Evolutionary conservation across 352 stramenopile species (phyloP).

Genomic region (Phytopythium chamaehyphon): DNA sequence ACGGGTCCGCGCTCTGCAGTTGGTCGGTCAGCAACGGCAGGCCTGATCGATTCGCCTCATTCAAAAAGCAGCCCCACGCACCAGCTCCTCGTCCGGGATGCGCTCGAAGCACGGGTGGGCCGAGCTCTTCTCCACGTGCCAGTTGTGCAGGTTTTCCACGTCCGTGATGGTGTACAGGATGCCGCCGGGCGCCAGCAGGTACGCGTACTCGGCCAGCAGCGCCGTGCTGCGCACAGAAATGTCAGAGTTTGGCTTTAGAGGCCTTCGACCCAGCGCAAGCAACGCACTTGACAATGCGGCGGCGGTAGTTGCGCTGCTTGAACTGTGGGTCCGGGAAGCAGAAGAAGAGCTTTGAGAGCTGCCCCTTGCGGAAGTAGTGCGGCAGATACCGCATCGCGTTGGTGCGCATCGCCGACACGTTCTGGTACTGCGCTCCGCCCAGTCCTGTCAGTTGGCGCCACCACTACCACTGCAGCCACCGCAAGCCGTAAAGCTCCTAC

Average conservation of each 20-base stretch:
- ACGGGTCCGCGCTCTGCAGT: slow-evolving; percentile 82
- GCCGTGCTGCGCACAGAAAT: slow-evolving; percentile 48
- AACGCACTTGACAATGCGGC: slow-evolving; percentile 87
- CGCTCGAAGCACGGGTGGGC: slow-evolving; percentile 92
- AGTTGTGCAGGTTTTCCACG: slow-evolving; percentile 97
- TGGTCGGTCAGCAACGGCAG: not conserved
- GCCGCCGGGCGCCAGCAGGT: slow-evolving; percentile 89
- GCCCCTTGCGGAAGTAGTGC: slow-evolving; percentile 81
- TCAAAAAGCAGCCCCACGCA: slow-evolving; percentile 14
- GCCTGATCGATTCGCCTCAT: too few species aligned
- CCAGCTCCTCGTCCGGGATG: slow-evolving; percentile 85
- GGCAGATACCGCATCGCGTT: slow-evolving; percentile 95
- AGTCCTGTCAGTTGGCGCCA: not conserved
- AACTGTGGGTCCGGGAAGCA: slow-evolving; percentile 99
- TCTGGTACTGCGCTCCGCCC: slow-evolving; percentile 81
- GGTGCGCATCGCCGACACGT: slow-evolving; percentile 93
- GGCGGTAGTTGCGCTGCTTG: slow-evolving; percentile 97
- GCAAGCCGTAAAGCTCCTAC: slow-evolving; percentile 9
- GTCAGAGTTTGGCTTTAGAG: not conserved
- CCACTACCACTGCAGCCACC: not conserved
- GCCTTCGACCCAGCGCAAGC: not conserved
- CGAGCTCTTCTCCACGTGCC: slow-evolving; percentile 95
- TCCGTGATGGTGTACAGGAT: slow-evolving; percentile 99
- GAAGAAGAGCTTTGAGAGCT: slow-evolving; percentile 98
- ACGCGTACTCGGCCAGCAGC: slow-evolving; percentile 97